These are phyloP conservation scores for Pleurotus giganteus DNA, from an alignment of 768 basidiomycete species.

Conservation along the genomic window DNA sequence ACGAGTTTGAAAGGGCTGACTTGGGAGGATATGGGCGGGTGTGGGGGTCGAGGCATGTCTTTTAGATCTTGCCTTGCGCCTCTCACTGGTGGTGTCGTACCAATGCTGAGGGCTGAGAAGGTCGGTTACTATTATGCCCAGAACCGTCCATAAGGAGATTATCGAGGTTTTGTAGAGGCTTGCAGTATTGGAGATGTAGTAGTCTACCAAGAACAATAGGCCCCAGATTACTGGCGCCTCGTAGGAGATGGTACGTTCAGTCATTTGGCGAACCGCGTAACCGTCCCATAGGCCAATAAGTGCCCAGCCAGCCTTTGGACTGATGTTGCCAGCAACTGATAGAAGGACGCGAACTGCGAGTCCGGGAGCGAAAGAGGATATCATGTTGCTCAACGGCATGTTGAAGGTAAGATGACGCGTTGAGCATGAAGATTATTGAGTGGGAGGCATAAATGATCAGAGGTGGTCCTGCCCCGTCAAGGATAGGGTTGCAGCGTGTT, in stretches of 20 bases:
- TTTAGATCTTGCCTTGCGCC: background rate
- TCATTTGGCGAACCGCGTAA: slow-evolving; percentile 4
- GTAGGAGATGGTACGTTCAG: background rate
- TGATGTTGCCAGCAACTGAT: slow-evolving; percentile 1
- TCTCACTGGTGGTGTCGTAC: slow-evolving; percentile 2
- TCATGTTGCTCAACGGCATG: background rate
- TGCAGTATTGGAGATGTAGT: background rate
- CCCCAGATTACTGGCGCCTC: background rate
- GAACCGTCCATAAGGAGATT: slow-evolving; percentile 1
- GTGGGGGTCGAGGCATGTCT: background rate
- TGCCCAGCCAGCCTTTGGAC: slow-evolving; percentile 5
- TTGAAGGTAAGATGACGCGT: background rate
- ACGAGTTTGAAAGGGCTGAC: background rate
- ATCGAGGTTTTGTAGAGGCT: slow-evolving; percentile 6
- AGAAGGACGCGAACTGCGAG: slow-evolving; percentile 8
- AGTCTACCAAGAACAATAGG: slow-evolving; percentile 3
- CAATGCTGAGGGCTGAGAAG: slow-evolving; percentile 1
- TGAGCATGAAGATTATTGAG: background rate
- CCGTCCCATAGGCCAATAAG: slow-evolving; percentile 9
- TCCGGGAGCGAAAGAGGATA: slow-evolving; percentile 5
- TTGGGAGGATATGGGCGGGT: background rate
- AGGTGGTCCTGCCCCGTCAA: background rate
- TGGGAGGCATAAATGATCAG: background rate
- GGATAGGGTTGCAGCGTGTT: slow-evolving; percentile 3
- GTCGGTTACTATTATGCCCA: slow-evolving; percentile 7